phyloP scores from a whole-genome alignment of 169 alveolate species.

The Theileria orientalis region DNA sequence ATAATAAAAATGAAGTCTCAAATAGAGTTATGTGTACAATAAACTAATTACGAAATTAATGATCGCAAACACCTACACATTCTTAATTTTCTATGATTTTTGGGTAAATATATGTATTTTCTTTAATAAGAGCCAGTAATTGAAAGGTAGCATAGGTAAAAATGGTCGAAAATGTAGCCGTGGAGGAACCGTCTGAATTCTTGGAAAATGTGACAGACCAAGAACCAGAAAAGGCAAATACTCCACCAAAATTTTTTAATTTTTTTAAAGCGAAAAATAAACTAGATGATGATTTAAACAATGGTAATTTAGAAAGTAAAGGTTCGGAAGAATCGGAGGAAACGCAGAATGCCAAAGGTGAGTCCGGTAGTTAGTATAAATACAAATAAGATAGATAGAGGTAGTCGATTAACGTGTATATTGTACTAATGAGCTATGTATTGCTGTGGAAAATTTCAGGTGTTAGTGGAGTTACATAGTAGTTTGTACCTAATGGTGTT shows the following conservation, averaged over 20 bases:
- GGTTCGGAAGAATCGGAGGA: not conserved
- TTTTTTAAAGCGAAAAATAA: not conserved
- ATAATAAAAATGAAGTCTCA: no score
- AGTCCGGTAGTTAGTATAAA: not conserved
- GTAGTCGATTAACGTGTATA: no score
- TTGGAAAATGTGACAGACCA: no score
- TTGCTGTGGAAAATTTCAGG: no score
- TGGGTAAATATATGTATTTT: no score
- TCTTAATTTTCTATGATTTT: not conserved
- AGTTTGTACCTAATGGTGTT: no score
- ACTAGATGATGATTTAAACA: no score
- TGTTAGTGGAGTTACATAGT: no score
- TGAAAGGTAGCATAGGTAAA: not conserved
- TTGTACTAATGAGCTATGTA: no score
- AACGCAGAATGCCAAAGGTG: not conserved
- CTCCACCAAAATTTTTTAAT: not conserved
- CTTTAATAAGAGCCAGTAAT: no score
- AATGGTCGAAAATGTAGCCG: not conserved
- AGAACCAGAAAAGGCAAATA: not conserved
- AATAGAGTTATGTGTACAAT: no score
- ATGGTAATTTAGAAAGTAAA: not conserved
- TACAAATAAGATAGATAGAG: not conserved
- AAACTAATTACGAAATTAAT: no score
- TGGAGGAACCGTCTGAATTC: not conserved
- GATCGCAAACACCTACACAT: constrained; percentile 1